These are phyloP conservation scores for Lathyrus sativus DNA, from an alignment of 306 rosid genomes.

Conservation along the genomic window DNA sequence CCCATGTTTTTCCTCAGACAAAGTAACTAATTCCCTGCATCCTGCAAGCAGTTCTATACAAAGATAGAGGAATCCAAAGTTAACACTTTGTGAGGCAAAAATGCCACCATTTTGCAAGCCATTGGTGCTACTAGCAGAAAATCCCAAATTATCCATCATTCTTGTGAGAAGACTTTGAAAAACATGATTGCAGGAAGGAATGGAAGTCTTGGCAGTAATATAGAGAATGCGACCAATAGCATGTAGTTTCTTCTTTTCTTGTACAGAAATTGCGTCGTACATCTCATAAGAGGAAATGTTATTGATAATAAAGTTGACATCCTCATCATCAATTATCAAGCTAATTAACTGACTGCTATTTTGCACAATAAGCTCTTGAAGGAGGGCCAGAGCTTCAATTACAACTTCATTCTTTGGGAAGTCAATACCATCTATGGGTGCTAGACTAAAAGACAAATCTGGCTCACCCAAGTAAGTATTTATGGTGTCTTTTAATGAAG, in stretches of 20 bases:
- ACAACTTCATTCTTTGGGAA: conserved; percentile 65
- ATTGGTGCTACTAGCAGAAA: conserved; percentile 41
- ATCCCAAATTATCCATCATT: conserved; percentile 58
- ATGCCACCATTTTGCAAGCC: conserved; percentile 37
- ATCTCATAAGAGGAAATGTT: conserved; percentile 49
- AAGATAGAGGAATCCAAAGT: conserved; percentile 85
- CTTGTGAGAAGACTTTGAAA: conserved; percentile 62
- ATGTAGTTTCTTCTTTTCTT: conserved; percentile 71
- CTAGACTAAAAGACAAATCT: conserved; percentile 47
- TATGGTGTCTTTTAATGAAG: conserved; percentile 65
- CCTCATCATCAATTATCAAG: conserved; percentile 71
- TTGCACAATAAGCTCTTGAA: conserved; percentile 66
- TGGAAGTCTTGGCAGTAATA: conserved; percentile 56
- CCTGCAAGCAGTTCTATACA: conserved; percentile 72
- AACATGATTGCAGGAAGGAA: conserved; percentile 65
- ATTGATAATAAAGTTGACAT: conserved; percentile 60
- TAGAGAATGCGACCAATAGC: conserved; percentile 70
- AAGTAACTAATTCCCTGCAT: conserved; percentile 56
- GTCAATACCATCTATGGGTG: conserved; percentile 55
- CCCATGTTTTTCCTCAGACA: conserved; percentile 49
- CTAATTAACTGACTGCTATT: conserved; percentile 54
- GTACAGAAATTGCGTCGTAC: conserved; percentile 54
- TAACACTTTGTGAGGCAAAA: conserved; percentile 38
- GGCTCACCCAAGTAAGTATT: conserved; percentile 58
- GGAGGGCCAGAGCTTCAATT: conserved; percentile 70